Evolutionary conservation across 164 flowering plant genomes (phyloP).

Genomic region (Euptelea pleiosperma): DNA sequence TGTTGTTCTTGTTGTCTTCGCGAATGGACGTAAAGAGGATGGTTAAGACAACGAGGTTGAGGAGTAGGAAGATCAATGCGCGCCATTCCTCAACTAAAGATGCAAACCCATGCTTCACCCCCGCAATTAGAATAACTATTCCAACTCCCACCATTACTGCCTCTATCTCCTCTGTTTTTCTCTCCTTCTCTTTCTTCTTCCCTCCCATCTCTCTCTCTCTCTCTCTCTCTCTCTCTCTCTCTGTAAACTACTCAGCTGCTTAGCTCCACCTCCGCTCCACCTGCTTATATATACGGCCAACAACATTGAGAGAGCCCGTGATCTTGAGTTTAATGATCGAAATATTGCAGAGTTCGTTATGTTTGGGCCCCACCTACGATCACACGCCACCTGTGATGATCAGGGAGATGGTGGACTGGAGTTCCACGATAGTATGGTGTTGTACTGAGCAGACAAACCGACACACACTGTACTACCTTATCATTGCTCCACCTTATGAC

Average conservation of each 20-base stretch:
- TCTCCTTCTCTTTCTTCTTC: slow-evolving; percentile 11
- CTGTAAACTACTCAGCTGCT: no score
- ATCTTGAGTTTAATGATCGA: not conserved
- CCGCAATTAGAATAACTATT: slow-evolving; percentile 15
- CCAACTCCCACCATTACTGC: slow-evolving; percentile 7
- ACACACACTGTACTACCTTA: not conserved
- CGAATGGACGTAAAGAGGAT: slow-evolving; percentile 47
- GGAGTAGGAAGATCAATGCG: slow-evolving; percentile 42
- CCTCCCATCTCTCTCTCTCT: not conserved
- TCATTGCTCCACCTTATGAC: no score
- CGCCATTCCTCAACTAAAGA: slow-evolving; percentile 49
- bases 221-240: slow-evolving; percentile 6
- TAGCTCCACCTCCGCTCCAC: no score
- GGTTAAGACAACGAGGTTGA: slow-evolving; percentile 51
- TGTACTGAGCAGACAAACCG: not conserved
- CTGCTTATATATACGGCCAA: no score
- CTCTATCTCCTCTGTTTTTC: slow-evolving; percentile 6
- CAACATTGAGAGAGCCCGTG: not conserved
- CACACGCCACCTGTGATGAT: slow-evolving; percentile 12
- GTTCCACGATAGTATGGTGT: no score
- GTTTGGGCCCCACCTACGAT: slow-evolving; percentile 10
- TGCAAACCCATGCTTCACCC: slow-evolving; percentile 8
- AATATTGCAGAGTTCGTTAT: no score
- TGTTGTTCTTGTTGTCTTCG: no score
- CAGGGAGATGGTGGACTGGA: not conserved